Conservation (phyloP, 495 filamentous ascomycete species). For the Opeltia flavorubescens region DNA sequence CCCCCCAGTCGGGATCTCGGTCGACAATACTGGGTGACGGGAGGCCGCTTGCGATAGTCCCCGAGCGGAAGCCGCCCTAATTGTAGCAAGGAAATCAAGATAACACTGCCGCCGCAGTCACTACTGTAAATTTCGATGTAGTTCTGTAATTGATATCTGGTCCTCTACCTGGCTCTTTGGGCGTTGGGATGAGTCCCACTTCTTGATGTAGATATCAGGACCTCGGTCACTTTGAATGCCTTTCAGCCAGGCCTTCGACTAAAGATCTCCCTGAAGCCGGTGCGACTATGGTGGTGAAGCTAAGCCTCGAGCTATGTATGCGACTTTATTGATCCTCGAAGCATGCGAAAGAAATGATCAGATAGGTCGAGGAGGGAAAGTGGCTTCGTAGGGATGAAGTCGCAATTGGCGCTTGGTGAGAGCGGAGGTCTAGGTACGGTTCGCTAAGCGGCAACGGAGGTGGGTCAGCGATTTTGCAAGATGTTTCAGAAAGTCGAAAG, state of each 20-base stretch:
- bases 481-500: constrained; percentile 1
- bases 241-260: background rate
- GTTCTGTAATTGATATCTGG: too few species aligned
- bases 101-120: background rate
- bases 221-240: background rate
- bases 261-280: background rate
- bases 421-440: background rate
- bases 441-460: background rate
- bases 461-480: background rate
- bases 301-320: background rate
- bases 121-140: too few species aligned
- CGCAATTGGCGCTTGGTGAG: background rate
- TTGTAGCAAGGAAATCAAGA: too few species aligned
- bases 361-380: background rate
- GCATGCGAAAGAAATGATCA: background rate
- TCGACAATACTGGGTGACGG: background rate
- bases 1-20: constrained; percentile 6
- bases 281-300: background rate
- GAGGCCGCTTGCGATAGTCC: constrained; percentile 13
- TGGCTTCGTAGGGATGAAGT: background rate
- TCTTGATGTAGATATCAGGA: constrained; percentile 2
- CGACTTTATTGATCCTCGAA: background rate
- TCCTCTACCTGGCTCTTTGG: too few species aligned
- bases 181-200: too few species aligned
- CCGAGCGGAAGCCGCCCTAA: background rate